Evolutionary conservation across 2,329 filamentous ascomycete species (phyloP), one percentile per base, ranked within the genome.

Genomic region (Penicillium aurantiogriseum): DNA sequence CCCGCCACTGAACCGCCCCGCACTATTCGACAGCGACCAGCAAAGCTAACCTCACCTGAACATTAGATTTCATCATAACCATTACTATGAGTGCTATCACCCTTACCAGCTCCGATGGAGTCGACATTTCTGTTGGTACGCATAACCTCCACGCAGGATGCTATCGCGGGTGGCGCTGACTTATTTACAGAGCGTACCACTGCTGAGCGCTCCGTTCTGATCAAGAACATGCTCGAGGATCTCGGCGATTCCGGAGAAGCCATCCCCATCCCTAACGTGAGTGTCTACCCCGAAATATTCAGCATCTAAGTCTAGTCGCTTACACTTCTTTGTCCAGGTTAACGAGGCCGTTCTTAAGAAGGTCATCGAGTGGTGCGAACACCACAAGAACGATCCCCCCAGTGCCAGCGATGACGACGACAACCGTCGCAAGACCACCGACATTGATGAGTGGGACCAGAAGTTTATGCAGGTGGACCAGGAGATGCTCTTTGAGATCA

Each of bases 381-480:
- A 97, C 75, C 94, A 99, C 84, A 90, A 90, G 76, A 86, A 87
- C 75, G 94, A 99, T 71, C 91, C 94, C 39, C 83, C 87, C n/a
- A 84, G 87, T 62, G 82, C 88, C 53, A 85, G 87, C 69, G 93
- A 97, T 62, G 94, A 99, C 69, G 89, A 89, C 61, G 93, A 97
- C 70, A 92, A 88, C 50, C 91, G 94, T 68, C 97, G 97, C 84
- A 97, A 96, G 86, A 96, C 92, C 1, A 97, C 94, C 46, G 94
- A 99, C 69, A 99, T 99, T 65, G 94, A 97, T 59, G 94, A 99
- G 79, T 99, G 94, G 94, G 94, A 99, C 69, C 93, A 97, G 78
- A 99, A 99, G 80, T 99, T 97, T 78, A 97, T 99, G 94, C 93
- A 97, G 79, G 94, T 99, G 19, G 94, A 99, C 75, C 94, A 99